A percentile compares a stretch with the other conserved stretches of the same genome.
phyloP scores from a whole-genome alignment of 2,329 filamentous ascomycete species.

The Fusarium caatingaense region DNA sequence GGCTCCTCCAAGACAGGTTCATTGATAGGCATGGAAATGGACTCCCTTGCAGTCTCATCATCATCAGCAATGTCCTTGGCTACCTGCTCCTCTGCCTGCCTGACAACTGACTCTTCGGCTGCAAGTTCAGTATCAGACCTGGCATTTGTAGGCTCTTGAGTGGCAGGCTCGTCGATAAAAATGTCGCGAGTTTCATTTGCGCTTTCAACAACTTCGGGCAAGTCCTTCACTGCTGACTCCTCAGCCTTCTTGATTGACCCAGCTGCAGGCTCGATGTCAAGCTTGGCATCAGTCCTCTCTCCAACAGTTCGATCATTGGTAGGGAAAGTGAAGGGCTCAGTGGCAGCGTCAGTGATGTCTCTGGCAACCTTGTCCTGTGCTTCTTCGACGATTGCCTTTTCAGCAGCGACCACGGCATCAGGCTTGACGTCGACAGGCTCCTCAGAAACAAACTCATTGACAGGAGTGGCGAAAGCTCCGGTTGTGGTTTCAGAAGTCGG shows the following conservation, averaged over 20 bases:
- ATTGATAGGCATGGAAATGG: not conserved
- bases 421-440: not conserved
- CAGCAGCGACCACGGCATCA: not conserved
- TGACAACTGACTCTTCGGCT: not conserved
- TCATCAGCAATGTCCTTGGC: not conserved
- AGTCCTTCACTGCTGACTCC: not conserved
- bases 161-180: not conserved
- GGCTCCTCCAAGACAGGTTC: not conserved
- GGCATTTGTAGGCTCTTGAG: not conserved
- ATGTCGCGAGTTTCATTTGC: not conserved
- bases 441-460: conserved; percentile 6
- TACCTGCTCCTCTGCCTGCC: not conserved
- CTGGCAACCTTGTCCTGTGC: not conserved
- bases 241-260: not conserved
- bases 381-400: not conserved
- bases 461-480: not conserved
- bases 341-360: not conserved
- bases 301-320: not conserved
- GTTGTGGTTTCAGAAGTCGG: not conserved
- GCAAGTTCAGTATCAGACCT: not conserved
- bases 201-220: not conserved
- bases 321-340: not conserved
- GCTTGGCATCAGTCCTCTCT: not conserved
- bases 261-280: not conserved
- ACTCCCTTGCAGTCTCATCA: not conserved